A percentile compares a stretch with the other conserved stretches of the same genome.
Evolutionary conservation across 129 eudicot genomes (phyloP).

Genomic region (Arctium minus): DNA sequence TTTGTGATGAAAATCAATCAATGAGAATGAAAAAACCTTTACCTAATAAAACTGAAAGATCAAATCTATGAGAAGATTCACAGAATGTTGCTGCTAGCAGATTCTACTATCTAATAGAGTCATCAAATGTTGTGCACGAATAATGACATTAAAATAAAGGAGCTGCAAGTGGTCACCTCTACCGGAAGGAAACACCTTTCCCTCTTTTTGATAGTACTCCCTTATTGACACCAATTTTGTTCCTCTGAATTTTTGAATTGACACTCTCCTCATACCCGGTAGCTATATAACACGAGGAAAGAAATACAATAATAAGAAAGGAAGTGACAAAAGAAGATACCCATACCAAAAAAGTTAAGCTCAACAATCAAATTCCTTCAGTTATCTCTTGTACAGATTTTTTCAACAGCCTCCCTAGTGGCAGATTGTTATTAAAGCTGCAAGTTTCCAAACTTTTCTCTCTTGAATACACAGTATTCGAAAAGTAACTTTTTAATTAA

Average conservation of each 20-base stretch:
- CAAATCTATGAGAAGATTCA: conserved; percentile 1
- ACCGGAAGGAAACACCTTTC: conserved; percentile 34
- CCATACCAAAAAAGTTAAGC: background rate
- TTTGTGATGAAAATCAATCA: background rate
- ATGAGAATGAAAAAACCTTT: background rate
- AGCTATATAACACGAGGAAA: conserved; percentile 36
- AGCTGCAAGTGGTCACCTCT: conserved; percentile 42
- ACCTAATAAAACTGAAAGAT: background rate
- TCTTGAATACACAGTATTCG: background rate
- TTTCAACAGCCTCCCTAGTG: background rate
- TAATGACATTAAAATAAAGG: conserved; percentile 11
- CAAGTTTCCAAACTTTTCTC: background rate
- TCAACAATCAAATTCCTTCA: background rate
- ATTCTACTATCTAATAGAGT: background rate
- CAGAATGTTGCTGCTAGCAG: background rate
- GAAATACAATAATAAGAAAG: background rate
- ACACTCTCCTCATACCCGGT: conserved; percentile 53
- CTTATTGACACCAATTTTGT: conserved; percentile 47
- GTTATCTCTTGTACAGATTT: background rate
- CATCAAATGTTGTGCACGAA: background rate
- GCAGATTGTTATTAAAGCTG: background rate
- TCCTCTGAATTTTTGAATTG: conserved; percentile 35
- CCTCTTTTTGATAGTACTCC: conserved; percentile 50
- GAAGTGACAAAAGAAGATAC: background rate
- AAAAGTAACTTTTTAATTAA: background rate